Base-by-base conservation (phyloP, 2,329 filamentous ascomycete species). In the Penicillium sp. region DNA sequence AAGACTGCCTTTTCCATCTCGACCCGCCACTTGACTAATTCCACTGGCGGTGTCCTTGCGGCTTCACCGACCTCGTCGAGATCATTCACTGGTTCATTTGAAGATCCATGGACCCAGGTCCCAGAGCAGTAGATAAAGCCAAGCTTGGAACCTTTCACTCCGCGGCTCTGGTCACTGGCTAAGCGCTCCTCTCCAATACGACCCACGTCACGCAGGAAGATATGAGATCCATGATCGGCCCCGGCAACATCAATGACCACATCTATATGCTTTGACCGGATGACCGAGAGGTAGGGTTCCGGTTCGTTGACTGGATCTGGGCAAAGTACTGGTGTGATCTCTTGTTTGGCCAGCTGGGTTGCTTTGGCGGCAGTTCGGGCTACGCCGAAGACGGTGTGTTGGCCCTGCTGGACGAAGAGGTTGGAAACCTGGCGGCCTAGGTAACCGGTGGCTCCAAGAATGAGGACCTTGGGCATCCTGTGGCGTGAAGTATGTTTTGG, bases 271-370 rank as follows among this genome's bases (percentile, higher is more conserved):
- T 52, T 52, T 39, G 37, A 23, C 9, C 39, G 45, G 23, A 56
- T 48, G 28, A 50, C 26, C 1, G 42, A 46, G 2, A 51, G 14
- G 23, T 43, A 47, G 13, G 46, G 24, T 2, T 46, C 42, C 4
- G 54, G 50, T 3, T 50, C 40, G 13, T 43, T 43, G 23, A 51
- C 23, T 13, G 46, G 46, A 16, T 50, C 46, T 13, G 33, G 19
- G 10, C 44, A 56, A 14, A 50, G 24, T 7, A 53, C 29, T 2
- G 50, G 50, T 2, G 31, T 47, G 34, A 56, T 63, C 60, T 79
- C 74, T 61, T 79, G 69, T 2, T 67, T 63, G 31, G 79, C 75
- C 19, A 87, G 73, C 31, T 79, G 71, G 3, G 74, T 68, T 3
- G 73, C 59, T 61, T 86, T 87, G 10, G 69, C 74, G 39, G 75